Base-by-base conservation (phyloP, 2,329 filamentous ascomycete species). In the Pezicula carpinea region DNA sequence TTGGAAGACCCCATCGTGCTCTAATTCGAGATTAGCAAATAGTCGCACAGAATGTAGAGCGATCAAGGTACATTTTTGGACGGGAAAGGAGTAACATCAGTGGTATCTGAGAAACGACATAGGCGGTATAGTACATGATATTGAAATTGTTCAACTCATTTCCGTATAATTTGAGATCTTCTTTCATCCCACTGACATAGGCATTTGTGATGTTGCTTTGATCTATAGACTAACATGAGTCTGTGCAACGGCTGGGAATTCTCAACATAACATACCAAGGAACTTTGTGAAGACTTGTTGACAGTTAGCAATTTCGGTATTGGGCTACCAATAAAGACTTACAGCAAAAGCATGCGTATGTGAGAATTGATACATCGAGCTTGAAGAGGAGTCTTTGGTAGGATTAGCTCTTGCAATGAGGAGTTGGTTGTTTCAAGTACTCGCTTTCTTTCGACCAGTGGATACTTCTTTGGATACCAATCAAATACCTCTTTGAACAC, bases 111-210 rank as follows among this genome's bases (percentile, higher is more conserved):
- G 42, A 48, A 17, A 47, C 34, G 5, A 50, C 31, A 31, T 52
- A 54, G n/a, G 47, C 52, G 19, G 46, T 43, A 29, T 51, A 47
- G 21, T 52, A 54, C 15, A 48, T 46, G 15, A 50, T 54, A 45
- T 50, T 48, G 36, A 39, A 50, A 19, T 17, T 70, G 26, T 59
- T 68, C 7, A 36, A 66, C 49, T 71, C 53, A 29, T 71, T 71
- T 5, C 68, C 68, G 21, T 66, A 61, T 7, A 72, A 58, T 0
- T 73, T 66, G 43, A 77, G 64, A 43, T 76, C 66, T 44, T 74
- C 64, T 39, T 71, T 66, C 70, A 73, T 71, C 1, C 70, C 71
- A 19, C 45, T 49, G 1, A 69, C 66, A 42, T 52, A 53, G 11
- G 48, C 44, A 50, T 51, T 70, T 26, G 45, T 44, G 43, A 54